These are phyloP conservation scores for Colletotrichum graminicola DNA, from an alignment of 2,329 filamentous ascomycete genomes.

Conservation along the genomic window DNA sequence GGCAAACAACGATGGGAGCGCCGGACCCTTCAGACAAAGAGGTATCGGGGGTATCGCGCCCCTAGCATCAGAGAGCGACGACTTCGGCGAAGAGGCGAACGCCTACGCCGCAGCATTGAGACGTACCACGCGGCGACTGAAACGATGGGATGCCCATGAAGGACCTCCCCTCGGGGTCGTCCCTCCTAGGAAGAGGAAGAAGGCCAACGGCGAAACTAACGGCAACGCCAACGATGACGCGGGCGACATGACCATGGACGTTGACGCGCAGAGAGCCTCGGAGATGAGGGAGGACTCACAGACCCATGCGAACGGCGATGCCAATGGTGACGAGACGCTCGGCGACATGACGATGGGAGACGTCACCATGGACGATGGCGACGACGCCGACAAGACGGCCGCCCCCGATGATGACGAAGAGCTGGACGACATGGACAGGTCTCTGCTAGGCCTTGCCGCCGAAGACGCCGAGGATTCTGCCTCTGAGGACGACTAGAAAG, in stretches of 20 bases:
- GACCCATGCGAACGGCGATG: slow-evolving; percentile 49
- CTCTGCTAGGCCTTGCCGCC: slow-evolving; percentile 38
- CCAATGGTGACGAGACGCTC: slow-evolving; percentile 51
- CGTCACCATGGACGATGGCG: slow-evolving; percentile 64
- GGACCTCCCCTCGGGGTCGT: slow-evolving; percentile 62
- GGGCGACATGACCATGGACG: slow-evolving; percentile 46
- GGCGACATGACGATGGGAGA: slow-evolving; percentile 54
- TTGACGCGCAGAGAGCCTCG: slow-evolving; percentile 49
- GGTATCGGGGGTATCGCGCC: slow-evolving; percentile 75
- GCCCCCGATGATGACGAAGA: slow-evolving; percentile 52
- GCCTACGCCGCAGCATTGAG: slow-evolving; percentile 75
- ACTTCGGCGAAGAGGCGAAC: slow-evolving; percentile 81
- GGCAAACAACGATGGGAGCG: slow-evolving; percentile 47
- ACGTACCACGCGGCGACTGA: slow-evolving; percentile 73
- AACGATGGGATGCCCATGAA: slow-evolving; percentile 73
- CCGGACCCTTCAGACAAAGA: slow-evolving; percentile 63
- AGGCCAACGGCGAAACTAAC: slow-evolving; percentile 42
- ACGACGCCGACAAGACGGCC: slow-evolving; percentile 50
- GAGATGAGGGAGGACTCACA: slow-evolving; percentile 22
- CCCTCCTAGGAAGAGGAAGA: slow-evolving; percentile 58
- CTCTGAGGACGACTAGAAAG: slow-evolving; percentile 27
- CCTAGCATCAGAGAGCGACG: slow-evolving; percentile 72
- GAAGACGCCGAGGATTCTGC: slow-evolving; percentile 35
- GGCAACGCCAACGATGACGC: slow-evolving; percentile 35
- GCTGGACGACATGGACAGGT: slow-evolving; percentile 53